phyloP scores from a whole-genome alignment of 345 rosid species.

The Bruguiera sexangula region DNA sequence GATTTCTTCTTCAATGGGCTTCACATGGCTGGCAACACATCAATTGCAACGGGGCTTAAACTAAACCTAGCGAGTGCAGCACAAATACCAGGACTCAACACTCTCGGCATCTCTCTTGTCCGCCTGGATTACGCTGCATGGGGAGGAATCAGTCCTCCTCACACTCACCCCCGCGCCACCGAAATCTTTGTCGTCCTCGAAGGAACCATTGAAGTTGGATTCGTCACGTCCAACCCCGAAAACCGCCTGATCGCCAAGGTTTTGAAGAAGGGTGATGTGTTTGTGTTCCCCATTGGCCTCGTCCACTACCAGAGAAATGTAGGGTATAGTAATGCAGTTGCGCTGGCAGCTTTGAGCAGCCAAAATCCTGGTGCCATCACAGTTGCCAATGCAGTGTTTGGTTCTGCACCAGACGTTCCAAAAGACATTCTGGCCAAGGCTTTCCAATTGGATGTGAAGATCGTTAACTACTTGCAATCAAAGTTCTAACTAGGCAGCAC shows the following conservation, averaged over 20 bases:
- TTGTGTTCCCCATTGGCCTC: conserved; percentile 5
- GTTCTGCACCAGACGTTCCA: neutral
- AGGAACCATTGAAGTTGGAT: conserved; percentile 2
- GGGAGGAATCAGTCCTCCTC: conserved; percentile 6
- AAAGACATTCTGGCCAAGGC: conserved; percentile 13
- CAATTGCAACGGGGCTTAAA: neutral
- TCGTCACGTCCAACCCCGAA: neutral
- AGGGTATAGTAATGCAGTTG: neutral
- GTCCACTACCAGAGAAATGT: conserved; percentile 12
- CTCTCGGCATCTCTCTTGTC: neutral
- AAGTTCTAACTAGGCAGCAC: neutral
- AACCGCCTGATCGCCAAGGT: neutral
- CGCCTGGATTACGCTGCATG: neutral
- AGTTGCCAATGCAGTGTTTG: conserved; percentile 11
- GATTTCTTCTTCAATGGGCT: conserved; percentile 5
- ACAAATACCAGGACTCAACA: conserved; percentile 8
- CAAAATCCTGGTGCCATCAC: neutral
- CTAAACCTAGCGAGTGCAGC: neutral
- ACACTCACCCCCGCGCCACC: conserved; percentile 3
- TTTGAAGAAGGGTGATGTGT: conserved; percentile 5
- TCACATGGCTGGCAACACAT: neutral
- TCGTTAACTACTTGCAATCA: neutral
- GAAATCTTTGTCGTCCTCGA: neutral
- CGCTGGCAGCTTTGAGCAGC: conserved; percentile 4
- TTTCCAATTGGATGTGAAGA: conserved; percentile 3